Conservation (phyloP, 208 protist species). For the Trypanosoma melophagium region DNA sequence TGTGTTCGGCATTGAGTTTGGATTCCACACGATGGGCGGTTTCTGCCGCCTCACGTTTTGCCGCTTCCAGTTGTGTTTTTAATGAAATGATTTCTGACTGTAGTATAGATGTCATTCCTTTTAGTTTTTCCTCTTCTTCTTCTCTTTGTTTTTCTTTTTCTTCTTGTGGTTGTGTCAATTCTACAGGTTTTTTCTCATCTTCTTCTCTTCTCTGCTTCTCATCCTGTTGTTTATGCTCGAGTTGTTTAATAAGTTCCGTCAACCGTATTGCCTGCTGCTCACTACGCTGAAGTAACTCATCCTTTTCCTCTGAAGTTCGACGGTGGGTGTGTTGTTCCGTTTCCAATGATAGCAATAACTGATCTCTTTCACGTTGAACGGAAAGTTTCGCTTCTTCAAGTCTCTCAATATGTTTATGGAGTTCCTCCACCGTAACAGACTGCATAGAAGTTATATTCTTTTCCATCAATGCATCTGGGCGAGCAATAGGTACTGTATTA, state of each 20-base stretch:
- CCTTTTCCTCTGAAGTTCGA: constrained; percentile 13
- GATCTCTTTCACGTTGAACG: constrained; percentile 6
- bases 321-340: constrained; percentile 5
- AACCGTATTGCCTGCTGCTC: constrained; percentile 9
- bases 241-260: not conserved
- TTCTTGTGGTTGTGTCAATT: not conserved
- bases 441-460: not conserved
- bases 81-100: constrained; percentile 5
- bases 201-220: not conserved
- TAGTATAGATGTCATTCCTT: not conserved
- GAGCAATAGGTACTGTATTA: not conserved
- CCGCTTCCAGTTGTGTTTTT: not conserved
- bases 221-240: constrained; percentile 9
- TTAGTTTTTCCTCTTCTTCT: not conserved
- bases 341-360: constrained; percentile 2
- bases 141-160: not conserved
- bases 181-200: not conserved
- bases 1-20: not conserved
- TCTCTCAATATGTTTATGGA: constrained; percentile 2
- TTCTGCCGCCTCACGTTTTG: constrained; percentile 4
- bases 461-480: not conserved
- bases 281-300: constrained; percentile 11
- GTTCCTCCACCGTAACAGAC: not conserved
- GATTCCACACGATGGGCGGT: not conserved
- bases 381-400: not conserved